Evolutionary conservation across 1,284 basidiomycete species (phyloP).

Genomic region (Vanrija humicola): DNA sequence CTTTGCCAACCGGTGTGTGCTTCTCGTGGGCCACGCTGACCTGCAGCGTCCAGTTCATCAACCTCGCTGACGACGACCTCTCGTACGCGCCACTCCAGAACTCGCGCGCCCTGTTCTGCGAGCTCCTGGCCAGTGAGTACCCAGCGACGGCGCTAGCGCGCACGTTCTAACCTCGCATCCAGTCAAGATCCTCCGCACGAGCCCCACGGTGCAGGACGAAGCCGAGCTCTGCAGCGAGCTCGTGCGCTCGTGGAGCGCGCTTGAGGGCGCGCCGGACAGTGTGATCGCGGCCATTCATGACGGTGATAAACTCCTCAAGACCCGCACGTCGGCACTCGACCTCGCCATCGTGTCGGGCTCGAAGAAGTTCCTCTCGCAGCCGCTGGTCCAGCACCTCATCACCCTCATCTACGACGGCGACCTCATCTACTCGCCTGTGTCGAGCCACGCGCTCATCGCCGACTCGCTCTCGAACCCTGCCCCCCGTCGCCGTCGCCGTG

Average conservation of each 20-base stretch:
- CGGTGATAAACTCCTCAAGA: slow-evolving; percentile 57
- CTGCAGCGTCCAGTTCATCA: slow-evolving; percentile 47
- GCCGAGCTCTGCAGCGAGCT: slow-evolving; percentile 69
- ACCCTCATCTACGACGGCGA: slow-evolving; percentile 71
- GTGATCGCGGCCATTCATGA: slow-evolving; percentile 63
- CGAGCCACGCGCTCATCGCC: slow-evolving; percentile 67
- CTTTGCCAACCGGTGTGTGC: slow-evolving; percentile 43
- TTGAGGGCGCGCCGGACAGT: slow-evolving; percentile 68
- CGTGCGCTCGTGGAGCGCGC: slow-evolving; percentile 72
- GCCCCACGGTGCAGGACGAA: slow-evolving; percentile 57
- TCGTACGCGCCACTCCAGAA: slow-evolving; percentile 68
- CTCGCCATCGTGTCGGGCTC: slow-evolving; percentile 78
- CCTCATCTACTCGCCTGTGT: slow-evolving; percentile 52
- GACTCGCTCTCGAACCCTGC: slow-evolving; percentile 73
- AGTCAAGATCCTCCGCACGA: slow-evolving; percentile 72
- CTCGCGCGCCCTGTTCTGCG: slow-evolving; percentile 71
- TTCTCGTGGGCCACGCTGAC: slow-evolving; percentile 52
- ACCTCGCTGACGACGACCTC: slow-evolving; percentile 59
- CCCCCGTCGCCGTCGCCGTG: slow-evolving; percentile 19
- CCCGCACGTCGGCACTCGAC: slow-evolving; percentile 69
- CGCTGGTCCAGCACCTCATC: slow-evolving; percentile 75
- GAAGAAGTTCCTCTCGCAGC: slow-evolving; percentile 71
- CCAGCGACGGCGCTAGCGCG: neutral
- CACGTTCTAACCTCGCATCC: neutral
- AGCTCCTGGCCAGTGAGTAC: slow-evolving; percentile 63